Evolutionary conservation across 495 filamentous ascomycete genomes (phyloP).

Genomic region (Sporormia fimetaria): DNA sequence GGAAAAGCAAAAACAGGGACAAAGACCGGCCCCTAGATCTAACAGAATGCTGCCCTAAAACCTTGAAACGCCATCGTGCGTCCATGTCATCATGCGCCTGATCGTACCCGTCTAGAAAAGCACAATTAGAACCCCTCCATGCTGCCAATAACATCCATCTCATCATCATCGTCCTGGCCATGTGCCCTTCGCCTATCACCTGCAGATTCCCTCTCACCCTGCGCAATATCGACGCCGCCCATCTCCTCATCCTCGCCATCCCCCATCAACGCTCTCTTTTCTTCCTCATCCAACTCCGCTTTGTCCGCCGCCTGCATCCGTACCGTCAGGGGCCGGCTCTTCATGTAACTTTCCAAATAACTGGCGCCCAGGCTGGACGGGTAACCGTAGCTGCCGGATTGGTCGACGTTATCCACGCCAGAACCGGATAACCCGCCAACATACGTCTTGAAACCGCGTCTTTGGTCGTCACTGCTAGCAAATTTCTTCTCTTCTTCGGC

Average conservation of each 20-base stretch:
- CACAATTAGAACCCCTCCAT: slow-evolving; percentile 15
- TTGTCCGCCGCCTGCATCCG: slow-evolving; percentile 20
- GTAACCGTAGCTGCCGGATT: slow-evolving; percentile 20
- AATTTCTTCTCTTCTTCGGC: slow-evolving; percentile 3
- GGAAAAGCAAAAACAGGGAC: too few species aligned
- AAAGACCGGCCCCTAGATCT: too few species aligned
- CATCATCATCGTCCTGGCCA: slow-evolving; percentile 4
- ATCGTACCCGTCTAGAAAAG: not conserved
- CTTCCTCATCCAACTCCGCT: slow-evolving; percentile 11
- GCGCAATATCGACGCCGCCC: not conserved
- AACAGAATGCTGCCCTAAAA: too few species aligned
- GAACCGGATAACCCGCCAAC: slow-evolving; percentile 22
- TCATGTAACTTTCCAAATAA: slow-evolving; percentile 24
- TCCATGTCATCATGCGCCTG: too few species aligned
- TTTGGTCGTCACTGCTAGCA: too few species aligned
- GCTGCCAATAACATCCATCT: slow-evolving; percentile 13
- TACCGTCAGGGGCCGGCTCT: slow-evolving; percentile 19
- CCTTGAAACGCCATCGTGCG: too few species aligned
- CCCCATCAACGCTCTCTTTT: slow-evolving; percentile 11
- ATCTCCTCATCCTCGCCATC: slow-evolving; percentile 3
- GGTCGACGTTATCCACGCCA: slow-evolving; percentile 20
- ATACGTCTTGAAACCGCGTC: slow-evolving; percentile 16
- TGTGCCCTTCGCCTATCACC: not conserved
- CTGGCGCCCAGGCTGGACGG: slow-evolving; percentile 18
- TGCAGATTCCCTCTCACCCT: not conserved